These are phyloP conservation scores for Fusarium sp. DNA, from an alignment of 2,329 filamentous ascomycete genomes.

Conservation along the genomic window DNA sequence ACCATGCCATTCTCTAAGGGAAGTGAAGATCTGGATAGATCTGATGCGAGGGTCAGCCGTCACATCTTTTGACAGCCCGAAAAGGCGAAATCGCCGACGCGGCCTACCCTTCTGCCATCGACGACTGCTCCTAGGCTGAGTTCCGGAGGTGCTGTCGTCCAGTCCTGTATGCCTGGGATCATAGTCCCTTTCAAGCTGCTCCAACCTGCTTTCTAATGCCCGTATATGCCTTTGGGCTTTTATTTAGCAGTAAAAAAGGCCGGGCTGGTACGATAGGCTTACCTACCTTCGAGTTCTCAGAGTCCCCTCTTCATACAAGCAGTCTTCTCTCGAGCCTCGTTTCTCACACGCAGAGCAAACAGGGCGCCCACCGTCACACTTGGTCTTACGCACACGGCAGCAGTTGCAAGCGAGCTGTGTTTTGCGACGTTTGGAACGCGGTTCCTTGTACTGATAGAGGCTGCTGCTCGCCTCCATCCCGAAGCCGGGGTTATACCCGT, in stretches of 20 bases:
- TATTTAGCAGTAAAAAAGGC: background rate
- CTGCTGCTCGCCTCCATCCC: background rate
- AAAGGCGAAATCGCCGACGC: no score
- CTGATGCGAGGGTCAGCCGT: no score
- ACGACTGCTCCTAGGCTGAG: no score
- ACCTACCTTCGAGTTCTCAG: background rate
- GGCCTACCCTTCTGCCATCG: no score
- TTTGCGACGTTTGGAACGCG: background rate
- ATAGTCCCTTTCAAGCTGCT: background rate
- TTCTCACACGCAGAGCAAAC: background rate
- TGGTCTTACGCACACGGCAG: constrained; percentile 4
- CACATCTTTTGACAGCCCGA: no score
- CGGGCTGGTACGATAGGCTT: background rate
- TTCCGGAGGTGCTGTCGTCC: background rate
- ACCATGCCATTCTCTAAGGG: no score
- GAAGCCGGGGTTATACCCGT: background rate
- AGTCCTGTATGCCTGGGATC: background rate
- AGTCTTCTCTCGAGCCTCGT: background rate
- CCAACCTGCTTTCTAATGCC: background rate
- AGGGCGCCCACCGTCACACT: constrained; percentile 1
- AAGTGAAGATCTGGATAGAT: no score
- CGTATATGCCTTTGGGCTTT: background rate
- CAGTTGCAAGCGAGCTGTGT: constrained; percentile 1
- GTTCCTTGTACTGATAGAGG: background rate
- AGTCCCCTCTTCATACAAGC: background rate